phyloP scores from a whole-genome alignment of 805 yeast species.

The Teunomyces tritomae region DNA sequence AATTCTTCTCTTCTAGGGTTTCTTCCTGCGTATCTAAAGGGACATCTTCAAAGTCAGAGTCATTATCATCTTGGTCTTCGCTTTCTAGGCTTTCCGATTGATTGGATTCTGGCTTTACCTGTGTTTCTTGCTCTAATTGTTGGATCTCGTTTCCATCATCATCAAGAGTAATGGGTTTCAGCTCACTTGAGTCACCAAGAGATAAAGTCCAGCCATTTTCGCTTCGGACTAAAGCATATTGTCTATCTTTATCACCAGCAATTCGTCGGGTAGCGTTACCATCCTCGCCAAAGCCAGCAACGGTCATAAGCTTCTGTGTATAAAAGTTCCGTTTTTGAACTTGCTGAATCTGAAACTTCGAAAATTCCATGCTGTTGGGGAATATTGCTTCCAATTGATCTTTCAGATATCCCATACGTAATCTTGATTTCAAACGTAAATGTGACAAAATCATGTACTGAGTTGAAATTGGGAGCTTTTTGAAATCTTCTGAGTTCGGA shows the following conservation, averaged over 20 bases:
- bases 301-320: constrained; percentile 82
- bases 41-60: constrained; percentile 24
- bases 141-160: constrained; percentile 28
- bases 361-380: constrained; percentile 85
- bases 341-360: constrained; percentile 88
- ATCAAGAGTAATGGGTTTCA: constrained; percentile 50
- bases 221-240: constrained; percentile 70
- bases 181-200: constrained; percentile 39
- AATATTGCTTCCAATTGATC: constrained; percentile 82
- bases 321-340: constrained; percentile 88
- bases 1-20: constrained; percentile 25
- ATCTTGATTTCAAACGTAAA: constrained; percentile 75
- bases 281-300: constrained; percentile 72
- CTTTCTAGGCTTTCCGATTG: neutral
- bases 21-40: constrained; percentile 17
- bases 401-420: constrained; percentile 92
- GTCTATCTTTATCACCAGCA: constrained; percentile 78
- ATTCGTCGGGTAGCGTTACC: constrained; percentile 52
- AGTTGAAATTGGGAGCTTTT: constrained; percentile 72
- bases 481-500: constrained; percentile 78
- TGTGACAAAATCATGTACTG: constrained; percentile 87
- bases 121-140: neutral
- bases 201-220: constrained; percentile 85
- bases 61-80: constrained; percentile 9
- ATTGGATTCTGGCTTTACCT: neutral